Conservation (phyloP, 805 yeast species). For the Schwanniomyces vanrijiae region DNA sequence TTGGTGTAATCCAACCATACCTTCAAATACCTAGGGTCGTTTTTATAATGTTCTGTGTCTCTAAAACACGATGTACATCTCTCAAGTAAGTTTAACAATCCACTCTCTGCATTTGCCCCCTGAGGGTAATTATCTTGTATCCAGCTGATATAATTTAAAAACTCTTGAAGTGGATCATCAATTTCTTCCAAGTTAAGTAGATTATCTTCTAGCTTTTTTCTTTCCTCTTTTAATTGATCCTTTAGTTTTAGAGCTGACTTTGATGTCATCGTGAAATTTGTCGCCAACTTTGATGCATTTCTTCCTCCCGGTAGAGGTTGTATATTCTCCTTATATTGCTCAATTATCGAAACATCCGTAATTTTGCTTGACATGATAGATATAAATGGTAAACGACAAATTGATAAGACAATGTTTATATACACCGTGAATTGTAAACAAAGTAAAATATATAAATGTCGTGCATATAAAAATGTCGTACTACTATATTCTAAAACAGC, state of each 20-base stretch:
- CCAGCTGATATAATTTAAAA: conserved; percentile 77
- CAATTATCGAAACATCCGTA: conserved; percentile 20
- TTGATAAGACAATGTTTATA: background rate
- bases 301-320: conserved; percentile 67
- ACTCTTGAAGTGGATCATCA: conserved; percentile 84
- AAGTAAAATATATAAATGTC: conserved; percentile 1
- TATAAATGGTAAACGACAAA: too few species aligned
- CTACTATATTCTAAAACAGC: background rate
- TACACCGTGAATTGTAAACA: background rate
- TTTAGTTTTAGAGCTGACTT: conserved; percentile 20
- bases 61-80: conserved; percentile 68
- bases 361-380: background rate
- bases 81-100: conserved; percentile 64
- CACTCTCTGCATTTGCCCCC: conserved; percentile 62
- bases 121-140: conserved; percentile 60
- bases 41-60: conserved; percentile 65
- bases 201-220: conserved; percentile 49
- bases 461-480: background rate
- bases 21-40: conserved; percentile 77
- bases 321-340: conserved; percentile 72
- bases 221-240: conserved; percentile 28
- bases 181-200: conserved; percentile 54
- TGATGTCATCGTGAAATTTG: conserved; percentile 31
- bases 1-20: conserved; percentile 81
- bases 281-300: conserved; percentile 57